Percentiles rank a stretch among this genome's conserved stretches.
phyloP scores from a whole-genome alignment of 768 basidiomycete species.

The Pleurotus djamor region DNA sequence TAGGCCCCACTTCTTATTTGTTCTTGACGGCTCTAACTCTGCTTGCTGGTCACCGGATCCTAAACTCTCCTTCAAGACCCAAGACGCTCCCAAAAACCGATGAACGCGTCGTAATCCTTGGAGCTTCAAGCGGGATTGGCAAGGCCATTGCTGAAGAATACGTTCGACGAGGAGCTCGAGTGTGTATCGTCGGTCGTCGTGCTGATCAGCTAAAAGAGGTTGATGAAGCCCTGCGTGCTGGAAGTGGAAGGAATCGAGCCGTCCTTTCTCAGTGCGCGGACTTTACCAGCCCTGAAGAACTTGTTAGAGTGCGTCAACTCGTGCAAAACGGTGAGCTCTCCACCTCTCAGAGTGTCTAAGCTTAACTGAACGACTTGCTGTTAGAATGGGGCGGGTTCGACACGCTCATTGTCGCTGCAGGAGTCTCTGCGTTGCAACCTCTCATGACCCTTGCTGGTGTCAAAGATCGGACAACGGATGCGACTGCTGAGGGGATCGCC shows the following conservation, averaged over 20 bases:
- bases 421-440: slow-evolving; percentile 79
- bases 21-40: no score
- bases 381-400: slow-evolving; percentile 83
- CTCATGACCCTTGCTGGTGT: slow-evolving; percentile 70
- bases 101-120: slow-evolving; percentile 81
- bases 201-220: slow-evolving; percentile 54
- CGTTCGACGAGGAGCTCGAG: slow-evolving; percentile 68
- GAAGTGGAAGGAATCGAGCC: slow-evolving; percentile 16
- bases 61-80: no score
- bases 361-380: background rate
- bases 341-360: background rate
- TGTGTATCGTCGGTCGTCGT: slow-evolving; percentile 75
- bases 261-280: slow-evolving; percentile 60
- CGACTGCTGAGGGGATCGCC: slow-evolving; percentile 55
- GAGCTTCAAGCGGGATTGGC: slow-evolving; percentile 85
- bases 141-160: slow-evolving; percentile 68
- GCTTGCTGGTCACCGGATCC: no score
- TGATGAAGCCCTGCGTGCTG: slow-evolving; percentile 22
- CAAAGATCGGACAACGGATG: slow-evolving; percentile 30
- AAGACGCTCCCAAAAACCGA: slow-evolving; percentile 27
- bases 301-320: slow-evolving; percentile 53
- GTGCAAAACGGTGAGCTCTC: slow-evolving; percentile 53
- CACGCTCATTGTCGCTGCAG: slow-evolving; percentile 79
- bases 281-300: slow-evolving; percentile 62
- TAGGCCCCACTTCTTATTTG: no score